These are phyloP conservation scores for Termitomyces sp. DNA, from an alignment of 1,284 basidiomycete genomes.

Conservation along the genomic window DNA sequence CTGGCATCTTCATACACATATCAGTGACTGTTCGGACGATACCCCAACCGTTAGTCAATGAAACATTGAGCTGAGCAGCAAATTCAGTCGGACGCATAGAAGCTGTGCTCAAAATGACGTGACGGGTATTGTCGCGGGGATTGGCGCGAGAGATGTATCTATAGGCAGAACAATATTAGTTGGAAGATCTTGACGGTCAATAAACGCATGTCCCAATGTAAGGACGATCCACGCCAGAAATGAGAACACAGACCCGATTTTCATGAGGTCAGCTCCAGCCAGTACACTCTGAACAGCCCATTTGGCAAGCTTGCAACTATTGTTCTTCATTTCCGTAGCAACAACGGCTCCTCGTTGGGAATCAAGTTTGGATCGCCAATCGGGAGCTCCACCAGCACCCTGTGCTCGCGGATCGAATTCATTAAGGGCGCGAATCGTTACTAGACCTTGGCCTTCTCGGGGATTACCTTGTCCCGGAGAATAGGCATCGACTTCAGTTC, in stretches of 20 bases:
- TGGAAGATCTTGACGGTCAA: constrained; percentile 3
- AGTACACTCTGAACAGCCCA: constrained; percentile 97
- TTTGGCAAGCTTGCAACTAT: constrained; percentile 95
- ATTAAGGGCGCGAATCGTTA: constrained; percentile 94
- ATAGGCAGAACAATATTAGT: constrained; percentile 16
- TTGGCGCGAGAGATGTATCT: constrained; percentile 92
- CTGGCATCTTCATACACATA: constrained; percentile 89
- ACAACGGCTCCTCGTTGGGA: constrained; percentile 97
- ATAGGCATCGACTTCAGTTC: constrained; percentile 96
- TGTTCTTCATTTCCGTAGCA: constrained; percentile 99
- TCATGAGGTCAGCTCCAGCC: constrained; percentile 95
- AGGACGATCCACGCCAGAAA: neutral
- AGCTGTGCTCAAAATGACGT: constrained; percentile 93
- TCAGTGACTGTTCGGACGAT: constrained; percentile 94
- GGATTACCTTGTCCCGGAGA: constrained; percentile 61
- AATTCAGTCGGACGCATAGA: constrained; percentile 95
- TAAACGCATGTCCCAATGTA: neutral
- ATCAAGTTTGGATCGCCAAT: constrained; percentile 96
- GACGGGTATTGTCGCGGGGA: constrained; percentile 91
- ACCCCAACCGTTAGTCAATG: constrained; percentile 96
- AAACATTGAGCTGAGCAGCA: constrained; percentile 93
- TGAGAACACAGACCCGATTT: constrained; percentile 75
- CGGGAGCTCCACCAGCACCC: constrained; percentile 90
- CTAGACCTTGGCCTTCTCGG: constrained; percentile 70
- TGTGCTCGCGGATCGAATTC: constrained; percentile 94